Evolutionary conservation across 352 stramenopile genomes (phyloP), one percentile per base, ranked within the genome.

Genomic region (Globisporangium parvum): DNA sequence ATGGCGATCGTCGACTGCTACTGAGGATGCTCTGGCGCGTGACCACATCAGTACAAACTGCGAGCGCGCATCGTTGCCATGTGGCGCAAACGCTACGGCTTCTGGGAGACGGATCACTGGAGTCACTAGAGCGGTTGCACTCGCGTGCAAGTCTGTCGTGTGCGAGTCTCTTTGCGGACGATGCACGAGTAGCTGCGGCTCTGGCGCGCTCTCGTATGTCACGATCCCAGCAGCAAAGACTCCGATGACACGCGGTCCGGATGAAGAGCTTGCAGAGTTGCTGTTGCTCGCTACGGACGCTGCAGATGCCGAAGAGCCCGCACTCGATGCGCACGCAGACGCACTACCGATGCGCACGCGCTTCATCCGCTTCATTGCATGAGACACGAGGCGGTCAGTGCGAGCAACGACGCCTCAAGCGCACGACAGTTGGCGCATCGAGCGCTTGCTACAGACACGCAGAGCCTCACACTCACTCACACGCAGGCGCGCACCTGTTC

Each of bases 381-480:
- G 24, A 37, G 17, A 35, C 6, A 24, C 0, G 33, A 14, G 6
- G 10, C 9, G 21, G 39, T 21, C 15, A 45, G 39, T 21, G 14
- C 6, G n/a, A n/a, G n/a, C 5, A n/a, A 20, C 10, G 39, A n/a
- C 4, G 6, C 6, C 14, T 8, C 39, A 45, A 45, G 39, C 14
- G 39, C 14, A 18, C 17, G 24, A 52, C 18, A 41, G 10, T 39
- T 8, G n/a, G 20, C n/a, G 17, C 17, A 45, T 15, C 5, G 12
- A 31, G 3, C 20, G 8, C 12, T 26, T 41, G 15, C 35, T 24
- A 65, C 41, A 35, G 31, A 33, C 15, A 20, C 4, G 28, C 50
- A 52, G 37, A 12, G 55, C 31, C 81, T 65, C 78, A 94, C 84
- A 91, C n/a, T n/a, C n/a, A n/a, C n/a, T n/a, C n/a, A n/a, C n/a